Base-by-base conservation (phyloP, 2,329 filamentous ascomycete genomes). In the Bipolaris oryzae region DNA sequence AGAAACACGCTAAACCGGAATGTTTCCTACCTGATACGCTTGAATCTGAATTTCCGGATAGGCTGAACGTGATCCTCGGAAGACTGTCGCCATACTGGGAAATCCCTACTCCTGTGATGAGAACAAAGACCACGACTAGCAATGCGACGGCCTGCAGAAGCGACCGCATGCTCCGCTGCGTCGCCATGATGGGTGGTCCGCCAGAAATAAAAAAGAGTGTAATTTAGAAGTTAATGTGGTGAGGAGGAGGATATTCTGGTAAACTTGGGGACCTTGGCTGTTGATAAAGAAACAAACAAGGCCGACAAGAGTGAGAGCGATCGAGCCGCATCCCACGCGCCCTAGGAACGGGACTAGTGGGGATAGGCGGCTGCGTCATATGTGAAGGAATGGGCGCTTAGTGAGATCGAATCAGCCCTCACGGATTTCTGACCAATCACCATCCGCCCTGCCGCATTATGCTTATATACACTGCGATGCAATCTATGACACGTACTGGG, bases 111-210 rank as follows among this genome's bases (percentile, higher is more conserved):
- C 51, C 56, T 35, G 58, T 41, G 21, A 57, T 11, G n/a, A 66
- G 42, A 38, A 66, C 15, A 34, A 60, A 53, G 20, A 63, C 43
- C 3, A 50, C 28, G 35, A 47, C 39, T 20, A 66, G 55, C 45
- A 64, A 45, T 16, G 55, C 43, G 38, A 64, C 39, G 43, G 55
- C 42, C 41, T 61, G 55, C 34, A 64, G 37, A 15, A 66, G 55
- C 43, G 57, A 57, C 51, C 53, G 55, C 21, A 63, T 43, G 57
- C 41, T 57, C 33, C 47, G 53, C 49, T 43, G n/a, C 35, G 53
- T 57, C 43, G 55, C 54, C 55, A 61, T 63, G 10, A 49, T n/a
- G 38, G 42, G n/a, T 41, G 21, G 5, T 38, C 16, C 28, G 7
- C 11, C 7, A 34, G 15, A 34, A 10, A 7, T 25, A 16, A 1